A percentile compares a stretch with the other conserved stretches of the same genome.
phyloP scores from a whole-genome alignment of 2,329 filamentous ascomycete genomes.

The Penicillium digitatum region DNA sequence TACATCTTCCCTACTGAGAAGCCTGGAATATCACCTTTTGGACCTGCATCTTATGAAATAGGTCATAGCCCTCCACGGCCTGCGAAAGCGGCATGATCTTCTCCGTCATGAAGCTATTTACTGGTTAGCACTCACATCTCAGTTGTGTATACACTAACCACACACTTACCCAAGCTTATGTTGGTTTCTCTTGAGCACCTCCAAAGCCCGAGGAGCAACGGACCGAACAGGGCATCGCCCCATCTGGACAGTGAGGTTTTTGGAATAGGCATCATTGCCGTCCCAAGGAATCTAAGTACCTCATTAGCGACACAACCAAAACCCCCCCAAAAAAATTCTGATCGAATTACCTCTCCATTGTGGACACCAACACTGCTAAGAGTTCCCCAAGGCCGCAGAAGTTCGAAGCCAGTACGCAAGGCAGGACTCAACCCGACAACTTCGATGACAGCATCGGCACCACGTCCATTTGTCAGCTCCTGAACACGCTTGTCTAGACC shows the following conservation, averaged over 20 bases:
- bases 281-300: conserved; percentile 58
- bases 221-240: conserved; percentile 71
- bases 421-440: conserved; percentile 69
- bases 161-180: conserved; percentile 58
- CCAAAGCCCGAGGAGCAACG: conserved; percentile 63
- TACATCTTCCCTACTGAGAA: conserved; percentile 28
- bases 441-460: conserved; percentile 80
- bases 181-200: conserved; percentile 63
- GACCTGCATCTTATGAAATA: conserved; percentile 69
- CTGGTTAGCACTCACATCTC: background rate
- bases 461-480: conserved; percentile 71
- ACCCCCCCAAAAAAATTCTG: background rate
- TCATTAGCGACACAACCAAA: conserved; percentile 20
- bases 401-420: conserved; percentile 65
- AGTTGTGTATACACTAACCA: background rate
- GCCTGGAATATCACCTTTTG: conserved; percentile 68
- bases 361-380: conserved; percentile 75
- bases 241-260: conserved; percentile 71
- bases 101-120: conserved; percentile 67
- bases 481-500: conserved; percentile 65
- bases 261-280: conserved; percentile 61
- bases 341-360: conserved; percentile 59
- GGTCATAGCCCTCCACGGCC: conserved; percentile 64
- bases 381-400: conserved; percentile 67
- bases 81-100: conserved; percentile 67